Evolutionary conservation across 1,284 basidiomycete species (phyloP).

Genomic region (Cystobasidium sp.): DNA sequence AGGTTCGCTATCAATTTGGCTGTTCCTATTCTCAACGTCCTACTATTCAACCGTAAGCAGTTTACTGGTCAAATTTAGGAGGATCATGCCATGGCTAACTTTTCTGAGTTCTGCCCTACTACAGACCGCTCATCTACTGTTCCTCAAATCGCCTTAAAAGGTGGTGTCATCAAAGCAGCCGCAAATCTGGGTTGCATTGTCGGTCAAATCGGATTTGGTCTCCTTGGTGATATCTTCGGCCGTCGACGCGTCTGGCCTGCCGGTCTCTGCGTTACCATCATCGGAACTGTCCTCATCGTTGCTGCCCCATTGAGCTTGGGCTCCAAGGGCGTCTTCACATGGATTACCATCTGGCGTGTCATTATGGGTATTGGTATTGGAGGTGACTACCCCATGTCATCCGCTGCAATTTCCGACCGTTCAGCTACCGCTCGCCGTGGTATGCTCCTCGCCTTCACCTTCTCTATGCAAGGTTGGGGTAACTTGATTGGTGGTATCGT

Average conservation of each 20-base stretch:
- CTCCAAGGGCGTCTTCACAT: slow-evolving; percentile 42
- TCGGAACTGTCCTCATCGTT: slow-evolving; percentile 67
- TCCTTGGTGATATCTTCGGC: slow-evolving; percentile 40
- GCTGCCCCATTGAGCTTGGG: slow-evolving; percentile 35
- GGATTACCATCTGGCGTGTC: slow-evolving; percentile 65
- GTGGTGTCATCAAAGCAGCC: slow-evolving; percentile 42
- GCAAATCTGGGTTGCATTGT: slow-evolving; percentile 45
- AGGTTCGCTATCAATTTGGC: slow-evolving; percentile 42
- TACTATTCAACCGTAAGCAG: slow-evolving; percentile 25
- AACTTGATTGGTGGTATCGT: slow-evolving; percentile 71
- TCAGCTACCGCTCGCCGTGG: slow-evolving; percentile 74
- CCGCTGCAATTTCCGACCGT: slow-evolving; percentile 68
- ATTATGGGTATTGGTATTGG: slow-evolving; percentile 71
- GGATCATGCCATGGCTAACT: neutral
- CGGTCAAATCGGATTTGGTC: slow-evolving; percentile 45
- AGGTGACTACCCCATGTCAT: slow-evolving; percentile 79
- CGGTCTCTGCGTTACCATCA: slow-evolving; percentile 67
- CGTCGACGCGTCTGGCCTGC: slow-evolving; percentile 28
- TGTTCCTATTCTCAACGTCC: slow-evolving; percentile 40
- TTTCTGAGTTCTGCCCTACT: neutral
- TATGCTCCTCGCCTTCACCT: slow-evolving; percentile 73
- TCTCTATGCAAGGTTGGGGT: slow-evolving; percentile 68
- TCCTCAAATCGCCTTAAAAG: slow-evolving; percentile 41
- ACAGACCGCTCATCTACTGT: slow-evolving; percentile 40
- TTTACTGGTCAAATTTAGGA: neutral